Conservation (phyloP, 371 early-diverging fungal species). For the Syncephalastrum racemosum region DNA sequence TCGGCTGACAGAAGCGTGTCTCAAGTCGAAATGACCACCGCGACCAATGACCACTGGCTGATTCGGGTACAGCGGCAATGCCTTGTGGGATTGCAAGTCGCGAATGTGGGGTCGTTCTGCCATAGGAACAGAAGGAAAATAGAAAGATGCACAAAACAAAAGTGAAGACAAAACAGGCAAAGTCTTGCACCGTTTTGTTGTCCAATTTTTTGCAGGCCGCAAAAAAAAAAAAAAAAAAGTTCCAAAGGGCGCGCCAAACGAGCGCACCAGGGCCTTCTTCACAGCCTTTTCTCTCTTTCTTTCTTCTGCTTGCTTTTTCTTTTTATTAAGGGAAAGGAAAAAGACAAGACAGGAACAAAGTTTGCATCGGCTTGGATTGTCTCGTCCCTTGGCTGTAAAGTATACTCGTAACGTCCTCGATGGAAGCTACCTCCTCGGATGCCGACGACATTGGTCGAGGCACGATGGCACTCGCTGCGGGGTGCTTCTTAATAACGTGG, state of each 20-base stretch:
- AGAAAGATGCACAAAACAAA: background rate
- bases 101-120: no score
- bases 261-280: background rate
- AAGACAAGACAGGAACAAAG: background rate
- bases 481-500: constrained; percentile 28
- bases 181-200: background rate
- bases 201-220: no score
- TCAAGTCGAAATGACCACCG: constrained; percentile 2
- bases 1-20: constrained; percentile 6
- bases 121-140: background rate
- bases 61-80: no score
- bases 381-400: background rate
- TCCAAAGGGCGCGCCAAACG: no score
- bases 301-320: constrained; percentile 2
- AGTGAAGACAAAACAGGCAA: background rate
- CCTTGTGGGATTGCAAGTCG: no score
- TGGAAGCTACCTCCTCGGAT: constrained; percentile 2
- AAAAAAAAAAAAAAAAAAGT: no score
- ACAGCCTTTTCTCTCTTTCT: constrained; percentile 1
- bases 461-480: constrained; percentile 10
- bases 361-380: background rate
- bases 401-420: background rate
- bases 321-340: background rate
- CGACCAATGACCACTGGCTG: constrained; percentile 5
- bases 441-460: constrained; percentile 4